Conservation (phyloP, 2,329 filamentous ascomycete species). For the Helminthosporium solani region DNA sequence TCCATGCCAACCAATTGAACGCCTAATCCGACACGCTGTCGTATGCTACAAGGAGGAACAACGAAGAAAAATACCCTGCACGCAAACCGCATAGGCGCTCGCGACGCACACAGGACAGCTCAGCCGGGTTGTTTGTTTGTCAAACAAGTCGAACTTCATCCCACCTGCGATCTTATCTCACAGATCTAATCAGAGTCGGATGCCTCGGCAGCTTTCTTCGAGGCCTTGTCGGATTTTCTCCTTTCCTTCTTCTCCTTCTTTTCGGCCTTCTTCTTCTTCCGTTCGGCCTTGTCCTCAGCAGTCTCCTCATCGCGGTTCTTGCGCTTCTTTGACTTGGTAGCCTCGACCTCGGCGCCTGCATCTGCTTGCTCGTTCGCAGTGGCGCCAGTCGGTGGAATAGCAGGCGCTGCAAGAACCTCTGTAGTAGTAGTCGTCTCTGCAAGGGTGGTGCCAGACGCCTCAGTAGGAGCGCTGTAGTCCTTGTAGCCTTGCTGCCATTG, state of each 20-base stretch:
- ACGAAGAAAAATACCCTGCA: conserved; percentile 26
- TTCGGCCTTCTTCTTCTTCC: conserved; percentile 71
- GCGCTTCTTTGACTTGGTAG: conserved; percentile 47
- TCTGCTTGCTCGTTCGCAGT: conserved; percentile 19
- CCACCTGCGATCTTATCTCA: conserved; percentile 25
- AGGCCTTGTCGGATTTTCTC: conserved; percentile 27
- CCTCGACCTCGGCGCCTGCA: conserved; percentile 26
- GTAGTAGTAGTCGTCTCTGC: conserved; percentile 35
- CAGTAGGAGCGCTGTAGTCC: conserved; percentile 58
- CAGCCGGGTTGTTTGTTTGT: conserved; percentile 12
- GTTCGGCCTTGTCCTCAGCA: conserved; percentile 50
- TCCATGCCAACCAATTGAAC: conserved; percentile 29
- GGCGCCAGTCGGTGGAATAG: conserved; percentile 35
- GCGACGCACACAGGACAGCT: conserved; percentile 8
- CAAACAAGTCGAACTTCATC: conserved; percentile 18
- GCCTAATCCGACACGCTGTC: conserved; percentile 34
- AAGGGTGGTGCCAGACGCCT: conserved; percentile 24
- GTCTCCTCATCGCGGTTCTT: conserved; percentile 49
- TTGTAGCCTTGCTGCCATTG: conserved; percentile 94
- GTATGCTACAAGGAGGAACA: conserved; percentile 39
- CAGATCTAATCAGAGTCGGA: conserved; percentile 36
- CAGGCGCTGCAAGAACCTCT: conserved; percentile 41
- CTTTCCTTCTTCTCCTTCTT: conserved; percentile 29
- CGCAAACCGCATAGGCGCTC: conserved; percentile 23
- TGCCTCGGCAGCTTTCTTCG: conserved; percentile 34